Evolutionary conservation across 2,329 filamentous ascomycete genomes (phyloP).

Genomic region (Fusarium virguliforme): DNA sequence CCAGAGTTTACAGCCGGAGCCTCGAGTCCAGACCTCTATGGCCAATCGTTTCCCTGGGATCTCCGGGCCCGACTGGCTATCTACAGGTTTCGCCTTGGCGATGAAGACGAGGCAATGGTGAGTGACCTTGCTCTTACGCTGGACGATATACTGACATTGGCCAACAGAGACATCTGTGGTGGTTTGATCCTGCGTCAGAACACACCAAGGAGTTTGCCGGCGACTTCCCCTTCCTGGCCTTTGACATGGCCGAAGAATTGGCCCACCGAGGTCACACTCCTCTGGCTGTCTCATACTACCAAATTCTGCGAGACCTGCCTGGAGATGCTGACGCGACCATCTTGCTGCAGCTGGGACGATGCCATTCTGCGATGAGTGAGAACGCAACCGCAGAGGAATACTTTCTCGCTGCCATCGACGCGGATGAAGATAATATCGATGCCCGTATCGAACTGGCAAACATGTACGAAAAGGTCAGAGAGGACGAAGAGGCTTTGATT

Average conservation of each 20-base stretch:
- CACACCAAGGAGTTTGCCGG: slow-evolving; percentile 65
- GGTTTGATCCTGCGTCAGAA: slow-evolving; percentile 77
- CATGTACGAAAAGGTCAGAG: slow-evolving; percentile 83
- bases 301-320: slow-evolving; percentile 66
- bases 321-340: slow-evolving; percentile 68
- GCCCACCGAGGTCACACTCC: slow-evolving; percentile 49
- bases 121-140: slow-evolving; percentile 51
- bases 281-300: slow-evolving; percentile 70
- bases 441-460: slow-evolving; percentile 86
- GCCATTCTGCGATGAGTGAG: slow-evolving; percentile 76
- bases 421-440: slow-evolving; percentile 80
- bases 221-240: slow-evolving; percentile 85
- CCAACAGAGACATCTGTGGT: slow-evolving; percentile 74
- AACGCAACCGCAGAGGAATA: slow-evolving; percentile 81
- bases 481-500: slow-evolving; percentile 82
- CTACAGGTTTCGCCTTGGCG: slow-evolving; percentile 81
- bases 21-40: slow-evolving; percentile 75
- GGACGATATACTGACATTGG: slow-evolving; percentile 30
- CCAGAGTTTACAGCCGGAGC: slow-evolving; percentile 71
- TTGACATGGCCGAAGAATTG: slow-evolving; percentile 72
- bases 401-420: slow-evolving; percentile 81
- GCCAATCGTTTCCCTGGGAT: slow-evolving; percentile 82
- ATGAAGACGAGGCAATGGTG: slow-evolving; percentile 82
- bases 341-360: slow-evolving; percentile 74
- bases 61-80: slow-evolving; percentile 87